Percentiles rank a stretch among this genome's conserved stretches.
phyloP scores from a whole-genome alignment of 2,329 filamentous ascomycete genomes.

The Cladosporium colombiae region DNA sequence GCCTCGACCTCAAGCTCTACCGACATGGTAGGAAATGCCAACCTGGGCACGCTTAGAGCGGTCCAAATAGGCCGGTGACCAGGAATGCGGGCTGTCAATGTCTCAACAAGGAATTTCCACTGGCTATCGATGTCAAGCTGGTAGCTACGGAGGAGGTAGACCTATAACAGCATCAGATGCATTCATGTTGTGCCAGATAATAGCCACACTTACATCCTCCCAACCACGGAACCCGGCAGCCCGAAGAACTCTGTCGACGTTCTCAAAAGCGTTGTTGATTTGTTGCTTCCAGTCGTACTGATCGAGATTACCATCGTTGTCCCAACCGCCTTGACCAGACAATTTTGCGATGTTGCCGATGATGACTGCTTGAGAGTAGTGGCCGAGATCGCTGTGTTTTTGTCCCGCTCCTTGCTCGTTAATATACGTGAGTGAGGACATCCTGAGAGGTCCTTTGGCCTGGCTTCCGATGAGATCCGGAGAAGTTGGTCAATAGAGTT shows the following conservation, averaged over 20 bases:
- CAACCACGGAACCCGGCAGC: constrained; percentile 12
- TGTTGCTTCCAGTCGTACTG: constrained; percentile 19
- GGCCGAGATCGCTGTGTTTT: constrained; percentile 10
- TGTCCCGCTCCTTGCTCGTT: constrained; percentile 17
- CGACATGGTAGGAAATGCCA: not conserved
- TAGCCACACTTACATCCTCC: constrained; percentile 12
- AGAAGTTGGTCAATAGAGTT: not conserved
- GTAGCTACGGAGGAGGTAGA: not conserved
- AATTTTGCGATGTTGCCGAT: constrained; percentile 15
- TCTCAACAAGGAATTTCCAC: not conserved
- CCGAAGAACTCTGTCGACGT: constrained; percentile 18
- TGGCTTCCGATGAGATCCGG: not conserved
- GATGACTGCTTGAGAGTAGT: constrained; percentile 18
- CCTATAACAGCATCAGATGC: not conserved
- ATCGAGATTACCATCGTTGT: not conserved
- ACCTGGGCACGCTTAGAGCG: not conserved
- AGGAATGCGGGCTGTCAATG: not conserved
- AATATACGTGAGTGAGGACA: constrained; percentile 17
- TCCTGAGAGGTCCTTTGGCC: not conserved
- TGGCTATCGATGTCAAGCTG: not conserved
- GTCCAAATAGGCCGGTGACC: not conserved
- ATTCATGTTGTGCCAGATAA: not conserved
- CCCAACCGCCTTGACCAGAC: constrained; percentile 20
- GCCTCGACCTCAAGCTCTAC: not conserved
- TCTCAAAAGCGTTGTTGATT: constrained; percentile 19